Conservation (phyloP, 345 rosid genomes). For the Syzygium oleosum region DNA sequence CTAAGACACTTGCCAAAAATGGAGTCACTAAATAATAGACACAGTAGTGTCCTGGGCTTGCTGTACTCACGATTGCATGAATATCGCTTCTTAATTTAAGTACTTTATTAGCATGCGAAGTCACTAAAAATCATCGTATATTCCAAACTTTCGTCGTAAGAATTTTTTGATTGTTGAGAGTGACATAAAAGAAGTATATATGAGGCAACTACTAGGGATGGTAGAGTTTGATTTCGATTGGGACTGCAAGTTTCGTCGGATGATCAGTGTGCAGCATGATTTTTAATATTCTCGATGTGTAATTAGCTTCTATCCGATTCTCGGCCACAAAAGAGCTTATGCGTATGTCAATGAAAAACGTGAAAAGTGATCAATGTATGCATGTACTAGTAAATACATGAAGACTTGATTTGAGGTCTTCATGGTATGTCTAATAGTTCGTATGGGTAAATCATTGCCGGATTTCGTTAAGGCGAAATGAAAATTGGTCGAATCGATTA, state of each 20-base stretch:
- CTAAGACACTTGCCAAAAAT: background rate
- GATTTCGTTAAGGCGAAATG: background rate
- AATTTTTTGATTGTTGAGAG: background rate
- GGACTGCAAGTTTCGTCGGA: background rate
- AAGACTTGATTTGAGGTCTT: background rate
- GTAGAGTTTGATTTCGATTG: background rate
- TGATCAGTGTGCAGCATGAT: background rate
- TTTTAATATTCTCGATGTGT: background rate
- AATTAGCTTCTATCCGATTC: background rate
- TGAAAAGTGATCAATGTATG: background rate
- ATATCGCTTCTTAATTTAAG: background rate
- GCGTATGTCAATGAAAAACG: background rate
- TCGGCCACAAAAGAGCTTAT: background rate
- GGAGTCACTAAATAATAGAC: background rate
- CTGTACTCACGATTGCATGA: background rate
- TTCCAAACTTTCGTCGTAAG: background rate
- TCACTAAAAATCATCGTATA: background rate
- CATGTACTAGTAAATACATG: background rate
- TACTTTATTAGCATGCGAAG: accelerated
- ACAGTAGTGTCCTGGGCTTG: background rate
- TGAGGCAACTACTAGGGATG: background rate
- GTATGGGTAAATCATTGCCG: background rate
- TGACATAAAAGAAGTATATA: background rate
- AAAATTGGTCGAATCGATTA: background rate
- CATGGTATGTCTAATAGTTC: background rate